phyloP scores from a whole-genome alignment of 2,329 filamentous ascomycete species.

The Diplodia scrobiculata region DNA sequence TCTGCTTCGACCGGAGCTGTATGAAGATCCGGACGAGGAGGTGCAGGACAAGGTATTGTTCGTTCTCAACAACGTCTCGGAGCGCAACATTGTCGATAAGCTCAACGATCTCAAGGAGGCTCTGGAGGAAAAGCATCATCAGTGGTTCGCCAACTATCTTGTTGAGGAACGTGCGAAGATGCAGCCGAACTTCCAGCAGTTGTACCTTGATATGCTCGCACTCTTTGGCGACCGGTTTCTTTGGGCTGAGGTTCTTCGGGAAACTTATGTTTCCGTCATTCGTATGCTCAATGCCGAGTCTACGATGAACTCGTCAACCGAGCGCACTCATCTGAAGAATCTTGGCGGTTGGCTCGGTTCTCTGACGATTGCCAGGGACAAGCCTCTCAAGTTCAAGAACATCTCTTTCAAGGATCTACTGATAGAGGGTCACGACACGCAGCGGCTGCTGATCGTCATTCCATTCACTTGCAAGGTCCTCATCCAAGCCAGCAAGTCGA shows the following conservation, averaged over 20 bases:
- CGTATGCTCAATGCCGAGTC: slow-evolving; percentile 87
- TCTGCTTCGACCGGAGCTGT: slow-evolving; percentile 63
- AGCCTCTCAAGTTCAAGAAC: slow-evolving; percentile 93
- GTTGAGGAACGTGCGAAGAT: slow-evolving; percentile 96
- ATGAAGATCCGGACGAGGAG: slow-evolving; percentile 80
- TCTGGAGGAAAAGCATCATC: slow-evolving; percentile 78
- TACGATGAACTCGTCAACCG: slow-evolving; percentile 79
- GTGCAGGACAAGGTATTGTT: slow-evolving; percentile 93
- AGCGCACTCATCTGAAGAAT: slow-evolving; percentile 88
- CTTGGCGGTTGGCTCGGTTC: slow-evolving; percentile 91
- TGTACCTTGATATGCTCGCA: slow-evolving; percentile 87
- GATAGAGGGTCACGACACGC: slow-evolving; percentile 89
- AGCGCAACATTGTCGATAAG: slow-evolving; percentile 82
- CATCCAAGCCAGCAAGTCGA: slow-evolving; percentile 78
- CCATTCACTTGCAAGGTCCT: slow-evolving; percentile 98
- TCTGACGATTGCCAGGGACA: slow-evolving; percentile 87
- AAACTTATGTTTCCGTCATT: slow-evolving; percentile 85
- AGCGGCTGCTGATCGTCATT: slow-evolving; percentile 87
- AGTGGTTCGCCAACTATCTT: slow-evolving; percentile 94
- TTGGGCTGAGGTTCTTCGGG: slow-evolving; percentile 86
- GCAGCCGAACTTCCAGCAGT: slow-evolving; percentile 92
- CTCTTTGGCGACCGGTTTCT: slow-evolving; percentile 76
- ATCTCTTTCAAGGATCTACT: slow-evolving; percentile 96
- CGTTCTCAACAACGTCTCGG: slow-evolving; percentile 93
- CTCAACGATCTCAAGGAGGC: slow-evolving; percentile 77